A percentile compares a stretch with the other conserved stretches of the same genome.
These are phyloP conservation scores for Kodamaea ohmeri DNA, from an alignment of 1,139 yeast genomes.

Conservation along the genomic window DNA sequence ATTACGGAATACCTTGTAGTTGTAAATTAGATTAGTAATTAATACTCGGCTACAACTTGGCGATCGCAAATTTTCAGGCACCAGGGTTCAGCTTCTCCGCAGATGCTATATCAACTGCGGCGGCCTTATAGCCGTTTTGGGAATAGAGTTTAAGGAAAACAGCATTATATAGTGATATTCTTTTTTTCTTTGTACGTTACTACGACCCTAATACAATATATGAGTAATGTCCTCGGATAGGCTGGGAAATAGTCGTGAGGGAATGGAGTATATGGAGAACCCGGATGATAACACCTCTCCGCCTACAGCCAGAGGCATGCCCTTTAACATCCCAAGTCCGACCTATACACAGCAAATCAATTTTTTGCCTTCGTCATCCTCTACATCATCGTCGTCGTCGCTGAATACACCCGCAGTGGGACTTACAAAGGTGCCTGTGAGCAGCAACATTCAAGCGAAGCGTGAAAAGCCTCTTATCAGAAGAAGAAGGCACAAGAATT, in stretches of 20 bases:
- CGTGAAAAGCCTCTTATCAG: constrained; percentile 8
- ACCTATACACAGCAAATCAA: neutral
- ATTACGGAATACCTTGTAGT: no score
- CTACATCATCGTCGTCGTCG: constrained; percentile 1
- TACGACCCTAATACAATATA: neutral
- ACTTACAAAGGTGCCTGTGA: neutral
- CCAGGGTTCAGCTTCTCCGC: no score
- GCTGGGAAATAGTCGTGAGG: constrained; percentile 11
- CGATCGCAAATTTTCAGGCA: no score
- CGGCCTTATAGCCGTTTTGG: neutral
- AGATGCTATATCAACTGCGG: no score
- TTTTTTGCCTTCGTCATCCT: neutral
- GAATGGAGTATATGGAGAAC: neutral
- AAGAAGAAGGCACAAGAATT: constrained; percentile 18
- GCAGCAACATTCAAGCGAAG: neutral
- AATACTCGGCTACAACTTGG: no score
- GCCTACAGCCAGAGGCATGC: neutral
- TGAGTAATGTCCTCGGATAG: constrained; percentile 9
- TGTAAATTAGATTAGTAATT: no score
- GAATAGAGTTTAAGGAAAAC: no score
- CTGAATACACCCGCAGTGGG: no score
- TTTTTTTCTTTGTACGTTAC: constrained; percentile 1
- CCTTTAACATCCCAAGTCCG: neutral
- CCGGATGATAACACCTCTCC: neutral
- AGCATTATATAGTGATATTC: neutral